phyloP scores from a whole-genome alignment of 2,329 filamentous ascomycete species.

The Talaromyces islandicus region DNA sequence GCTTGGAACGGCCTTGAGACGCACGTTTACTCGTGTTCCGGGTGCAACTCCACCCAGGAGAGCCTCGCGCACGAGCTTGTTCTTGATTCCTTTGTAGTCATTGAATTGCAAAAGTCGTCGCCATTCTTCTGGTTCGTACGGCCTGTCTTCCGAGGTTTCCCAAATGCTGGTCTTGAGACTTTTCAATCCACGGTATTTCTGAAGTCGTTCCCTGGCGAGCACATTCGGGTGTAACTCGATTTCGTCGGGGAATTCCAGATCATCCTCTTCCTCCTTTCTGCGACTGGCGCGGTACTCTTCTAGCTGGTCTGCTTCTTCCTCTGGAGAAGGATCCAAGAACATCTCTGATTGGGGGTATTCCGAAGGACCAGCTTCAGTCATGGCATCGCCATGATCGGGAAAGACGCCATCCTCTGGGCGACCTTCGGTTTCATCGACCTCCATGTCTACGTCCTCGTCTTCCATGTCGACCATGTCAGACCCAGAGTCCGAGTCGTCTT shows the following conservation, averaged over 20 bases:
- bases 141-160: slow-evolving; percentile 81
- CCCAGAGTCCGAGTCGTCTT: slow-evolving; percentile 73
- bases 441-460: slow-evolving; percentile 48
- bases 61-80: slow-evolving; percentile 70
- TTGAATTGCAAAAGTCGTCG: slow-evolving; percentile 74
- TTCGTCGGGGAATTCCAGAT: slow-evolving; percentile 94
- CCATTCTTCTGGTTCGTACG: slow-evolving; percentile 88
- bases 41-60: slow-evolving; percentile 80
- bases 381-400: slow-evolving; percentile 44
- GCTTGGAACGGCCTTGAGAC: slow-evolving; percentile 58
- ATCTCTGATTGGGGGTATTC: slow-evolving; percentile 93
- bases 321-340: slow-evolving; percentile 71
- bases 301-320: slow-evolving; percentile 78
- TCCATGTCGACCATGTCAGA: slow-evolving; percentile 79
- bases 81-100: slow-evolving; percentile 84
- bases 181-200: slow-evolving; percentile 86
- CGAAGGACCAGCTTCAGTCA: slow-evolving; percentile 72
- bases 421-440: slow-evolving; percentile 48
- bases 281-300: slow-evolving; percentile 74
- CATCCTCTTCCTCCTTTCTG: slow-evolving; percentile 75
- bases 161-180: slow-evolving; percentile 80
- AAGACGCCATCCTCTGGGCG: slow-evolving; percentile 79
- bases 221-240: slow-evolving; percentile 89
- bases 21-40: slow-evolving; percentile 75
- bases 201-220: slow-evolving; percentile 75